A percentile compares a stretch with the other conserved stretches of the same genome.
Conservation (phyloP, 345 rosid species). For the Trapa incisa region DNA sequence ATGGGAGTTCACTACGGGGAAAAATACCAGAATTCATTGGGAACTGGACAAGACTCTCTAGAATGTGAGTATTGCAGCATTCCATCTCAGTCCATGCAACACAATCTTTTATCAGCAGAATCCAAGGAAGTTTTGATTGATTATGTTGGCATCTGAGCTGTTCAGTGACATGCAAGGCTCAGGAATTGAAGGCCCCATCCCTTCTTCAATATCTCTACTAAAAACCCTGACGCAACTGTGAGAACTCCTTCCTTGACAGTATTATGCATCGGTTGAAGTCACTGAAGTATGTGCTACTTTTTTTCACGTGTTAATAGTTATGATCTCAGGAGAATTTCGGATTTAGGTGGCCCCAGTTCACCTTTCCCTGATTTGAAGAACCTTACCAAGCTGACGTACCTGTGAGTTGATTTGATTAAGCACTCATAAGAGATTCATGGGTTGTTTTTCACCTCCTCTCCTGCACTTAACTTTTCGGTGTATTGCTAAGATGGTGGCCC, state of each 20-base stretch:
- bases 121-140: not conserved
- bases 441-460: not conserved
- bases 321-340: constrained; percentile 47
- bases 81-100: not conserved
- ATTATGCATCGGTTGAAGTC: constrained; percentile 20
- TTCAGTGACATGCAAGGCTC: constrained; percentile 68
- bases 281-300: too few relatives aligned
- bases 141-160: not conserved
- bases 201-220: constrained; percentile 42
- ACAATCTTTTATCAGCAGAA: not conserved
- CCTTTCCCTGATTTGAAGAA: constrained; percentile 38
- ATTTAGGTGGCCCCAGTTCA: constrained; percentile 43
- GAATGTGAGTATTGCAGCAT: constrained; percentile 37
- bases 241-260: constrained; percentile 12
- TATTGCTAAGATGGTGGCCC: not conserved
- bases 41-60: constrained; percentile 50
- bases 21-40: constrained; percentile 72
- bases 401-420: constrained; percentile 34
- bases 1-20: constrained; percentile 62
- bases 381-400: constrained; percentile 6
- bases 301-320: too few relatives aligned
- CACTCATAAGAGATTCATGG: not conserved
- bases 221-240: constrained; percentile 41
- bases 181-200: constrained; percentile 78
- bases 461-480: not conserved